Evolutionary conservation across 352 stramenopile genomes (phyloP), one percentile per base, ranked within the genome.

Genomic region (Plasmopara muralis): DNA sequence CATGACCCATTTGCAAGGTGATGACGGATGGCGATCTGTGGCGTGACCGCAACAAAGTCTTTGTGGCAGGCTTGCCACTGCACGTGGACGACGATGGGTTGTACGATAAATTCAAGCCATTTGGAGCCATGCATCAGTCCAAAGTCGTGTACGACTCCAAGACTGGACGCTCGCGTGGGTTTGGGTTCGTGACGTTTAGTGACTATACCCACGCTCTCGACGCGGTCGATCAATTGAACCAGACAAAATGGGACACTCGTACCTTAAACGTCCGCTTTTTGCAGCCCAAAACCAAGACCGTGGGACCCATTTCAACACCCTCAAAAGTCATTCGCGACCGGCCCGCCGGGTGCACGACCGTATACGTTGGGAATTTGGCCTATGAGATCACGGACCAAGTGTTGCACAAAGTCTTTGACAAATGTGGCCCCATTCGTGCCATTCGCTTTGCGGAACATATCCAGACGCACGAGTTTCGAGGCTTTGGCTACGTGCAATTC

Each of bases 301-400:
- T 1, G 20, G 20, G 20, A 25, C 33, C 54, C 3, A 51, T 47
- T 10, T 50, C 16, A 9, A 35, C 55, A 2, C 66, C 74, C 1
- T 55, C 57, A 6, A 86, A 88, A 48, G 70, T 80, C 16, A 68
- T 89, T 48, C 77, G 76, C 0, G 78, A 74, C 4, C 69, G 76
- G 38, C 92, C 92, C 0, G 68, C 90, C 43, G 76, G 75, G 9
- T 98, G 95, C 65, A 85, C 73, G 28, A 97, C 82, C 12, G 60
- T 99, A 9, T 98, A 98, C 70, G 91, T 98, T 3, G 87, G 92
- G 39, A 99, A 99, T 68, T 64, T 99, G 53, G 87, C 95, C 2
- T 99, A 99, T 65, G 76, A 93, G 37, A 95, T 91, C 60, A 90
- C 82, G 8, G 87, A 96, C 37, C 84, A 97, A 29, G 75, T 93